Evolutionary conservation across 1,284 basidiomycete genomes (phyloP).

Genomic region (Rhodotorula sp.): DNA sequence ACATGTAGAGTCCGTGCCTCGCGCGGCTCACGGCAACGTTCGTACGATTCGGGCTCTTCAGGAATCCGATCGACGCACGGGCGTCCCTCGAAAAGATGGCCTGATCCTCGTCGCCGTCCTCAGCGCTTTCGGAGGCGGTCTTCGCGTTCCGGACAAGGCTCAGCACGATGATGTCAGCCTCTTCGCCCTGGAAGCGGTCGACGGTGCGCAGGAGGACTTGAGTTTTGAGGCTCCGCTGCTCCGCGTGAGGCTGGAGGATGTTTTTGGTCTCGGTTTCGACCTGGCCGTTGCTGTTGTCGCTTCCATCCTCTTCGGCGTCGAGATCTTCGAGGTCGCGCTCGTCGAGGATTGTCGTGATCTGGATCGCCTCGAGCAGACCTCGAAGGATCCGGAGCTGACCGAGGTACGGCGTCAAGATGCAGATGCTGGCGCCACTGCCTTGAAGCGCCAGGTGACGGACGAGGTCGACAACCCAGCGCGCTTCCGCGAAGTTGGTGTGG

Average conservation of each 20-base stretch:
- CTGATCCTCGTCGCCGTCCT: slow-evolving; percentile 40
- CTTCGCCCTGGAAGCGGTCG: slow-evolving; percentile 71
- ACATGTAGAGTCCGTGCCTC: slow-evolving; percentile 64
- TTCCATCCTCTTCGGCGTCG: slow-evolving; percentile 41
- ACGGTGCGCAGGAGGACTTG: slow-evolving; percentile 47
- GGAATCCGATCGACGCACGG: slow-evolving; percentile 63
- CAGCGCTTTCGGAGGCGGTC: neutral
- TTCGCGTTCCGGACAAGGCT: slow-evolving; percentile 13
- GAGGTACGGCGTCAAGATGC: slow-evolving; percentile 70
- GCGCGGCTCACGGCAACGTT: slow-evolving; percentile 72
- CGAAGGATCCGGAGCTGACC: slow-evolving; percentile 65
- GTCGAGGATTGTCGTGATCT: slow-evolving; percentile 63
- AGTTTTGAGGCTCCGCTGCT: slow-evolving; percentile 43
- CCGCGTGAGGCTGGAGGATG: slow-evolving; percentile 44
- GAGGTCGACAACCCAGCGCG: slow-evolving; percentile 62
- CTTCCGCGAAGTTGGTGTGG: slow-evolving; percentile 68
- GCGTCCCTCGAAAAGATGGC: slow-evolving; percentile 56
- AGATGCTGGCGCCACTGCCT: slow-evolving; percentile 62
- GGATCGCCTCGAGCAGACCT: slow-evolving; percentile 55
- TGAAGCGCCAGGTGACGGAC: slow-evolving; percentile 65
- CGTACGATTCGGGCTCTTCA: slow-evolving; percentile 57
- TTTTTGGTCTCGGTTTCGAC: slow-evolving; percentile 53
- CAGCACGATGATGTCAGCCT: slow-evolving; percentile 55
- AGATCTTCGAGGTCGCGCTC: slow-evolving; percentile 65
- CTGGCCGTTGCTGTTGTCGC: slow-evolving; percentile 52